Percentiles rank a stretch among this genome's conserved stretches.
phyloP scores from a whole-genome alignment of 2,329 filamentous ascomycete genomes.

The Calonectria hawksworthii region DNA sequence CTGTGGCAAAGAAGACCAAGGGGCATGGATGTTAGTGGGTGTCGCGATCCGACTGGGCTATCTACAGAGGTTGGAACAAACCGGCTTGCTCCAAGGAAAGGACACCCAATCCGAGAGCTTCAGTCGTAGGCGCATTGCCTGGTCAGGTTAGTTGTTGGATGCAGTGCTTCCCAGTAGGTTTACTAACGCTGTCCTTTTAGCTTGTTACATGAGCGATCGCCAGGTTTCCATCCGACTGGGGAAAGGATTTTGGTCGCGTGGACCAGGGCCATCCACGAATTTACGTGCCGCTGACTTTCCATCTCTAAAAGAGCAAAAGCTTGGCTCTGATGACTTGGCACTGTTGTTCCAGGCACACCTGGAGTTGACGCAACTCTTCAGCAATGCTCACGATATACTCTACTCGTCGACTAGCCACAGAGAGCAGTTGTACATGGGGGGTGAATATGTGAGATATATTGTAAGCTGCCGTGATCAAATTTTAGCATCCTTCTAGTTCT shows the following conservation, averaged over 20 bases:
- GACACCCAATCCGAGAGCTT: slow-evolving; percentile 71
- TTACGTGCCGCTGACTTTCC: slow-evolving; percentile 77
- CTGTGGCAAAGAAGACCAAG: slow-evolving; percentile 79
- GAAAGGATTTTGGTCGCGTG: slow-evolving; percentile 81
- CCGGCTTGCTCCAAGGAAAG: slow-evolving; percentile 73
- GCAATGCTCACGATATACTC: slow-evolving; percentile 80
- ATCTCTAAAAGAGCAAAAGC: slow-evolving; percentile 69
- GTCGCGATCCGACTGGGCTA: slow-evolving; percentile 78
- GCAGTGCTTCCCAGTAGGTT: neutral
- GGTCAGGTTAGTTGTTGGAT: slow-evolving; percentile 64
- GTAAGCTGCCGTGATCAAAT: slow-evolving; percentile 37
- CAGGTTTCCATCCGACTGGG: slow-evolving; percentile 80
- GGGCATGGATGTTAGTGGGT: slow-evolving; percentile 84
- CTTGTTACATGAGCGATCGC: slow-evolving; percentile 76
- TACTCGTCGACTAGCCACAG: slow-evolving; percentile 80
- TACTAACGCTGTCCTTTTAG: slow-evolving; percentile 39
- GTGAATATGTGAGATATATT: slow-evolving; percentile 81
- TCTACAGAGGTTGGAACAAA: slow-evolving; percentile 78
- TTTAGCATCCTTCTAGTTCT: neutral
- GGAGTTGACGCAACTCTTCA: slow-evolving; percentile 79
- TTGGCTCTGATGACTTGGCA: slow-evolving; percentile 76
- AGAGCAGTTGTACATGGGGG: slow-evolving; percentile 78
- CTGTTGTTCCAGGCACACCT: slow-evolving; percentile 79
- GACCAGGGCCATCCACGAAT: slow-evolving; percentile 76
- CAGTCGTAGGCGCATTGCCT: slow-evolving; percentile 75